Conservation (phyloP, 371 early-diverging fungal genomes). For the Apophysomyces trapeziformis region DNA sequence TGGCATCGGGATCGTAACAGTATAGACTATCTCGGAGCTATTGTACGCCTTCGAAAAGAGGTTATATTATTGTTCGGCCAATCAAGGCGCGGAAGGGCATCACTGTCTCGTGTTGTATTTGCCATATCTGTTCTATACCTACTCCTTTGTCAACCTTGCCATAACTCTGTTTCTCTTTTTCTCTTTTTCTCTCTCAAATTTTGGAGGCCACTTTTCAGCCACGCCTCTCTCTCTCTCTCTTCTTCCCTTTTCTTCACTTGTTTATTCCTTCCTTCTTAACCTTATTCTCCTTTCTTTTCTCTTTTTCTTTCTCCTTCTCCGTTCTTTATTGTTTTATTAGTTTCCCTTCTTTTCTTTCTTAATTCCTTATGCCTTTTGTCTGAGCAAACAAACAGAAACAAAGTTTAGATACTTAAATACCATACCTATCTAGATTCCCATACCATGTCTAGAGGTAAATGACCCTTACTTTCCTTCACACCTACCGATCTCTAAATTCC, state of each 20-base stretch:
- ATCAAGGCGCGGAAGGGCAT: neutral
- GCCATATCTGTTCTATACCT: constrained; percentile 5
- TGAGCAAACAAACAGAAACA: constrained; percentile 11
- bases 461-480: neutral
- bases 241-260: constrained; percentile 1
- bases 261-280: constrained; percentile 13
- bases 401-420: constrained; percentile 4
- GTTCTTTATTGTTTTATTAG: constrained; percentile 7
- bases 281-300: constrained; percentile 9
- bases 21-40: neutral
- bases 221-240: constrained; percentile 3
- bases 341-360: constrained; percentile 2
- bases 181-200: neutral
- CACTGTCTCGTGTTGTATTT: constrained; percentile 6
- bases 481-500: neutral
- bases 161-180: constrained; percentile 4
- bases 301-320: constrained; percentile 3
- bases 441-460: constrained; percentile 17
- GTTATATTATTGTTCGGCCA: constrained; percentile 4
- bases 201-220: neutral
- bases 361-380: constrained; percentile 10
- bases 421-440: constrained; percentile 7
- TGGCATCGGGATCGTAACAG: neutral
- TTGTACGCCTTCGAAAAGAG: constrained; percentile 1
- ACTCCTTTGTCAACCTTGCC: constrained; percentile 11